These are phyloP conservation scores for Fusarium globosum DNA, from an alignment of 2,329 filamentous ascomycete genomes.

Conservation along the genomic window DNA sequence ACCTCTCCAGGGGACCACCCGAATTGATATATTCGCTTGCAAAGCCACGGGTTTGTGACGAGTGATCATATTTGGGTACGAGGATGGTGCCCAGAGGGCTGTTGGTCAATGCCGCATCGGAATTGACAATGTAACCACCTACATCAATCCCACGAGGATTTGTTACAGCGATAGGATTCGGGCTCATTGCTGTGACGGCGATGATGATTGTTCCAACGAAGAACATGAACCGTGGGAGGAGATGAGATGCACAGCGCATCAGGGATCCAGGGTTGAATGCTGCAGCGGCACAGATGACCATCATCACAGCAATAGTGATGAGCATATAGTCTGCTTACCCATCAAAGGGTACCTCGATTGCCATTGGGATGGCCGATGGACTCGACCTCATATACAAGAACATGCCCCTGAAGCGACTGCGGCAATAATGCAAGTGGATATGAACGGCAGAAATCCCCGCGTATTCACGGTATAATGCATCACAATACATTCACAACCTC, in stretches of 20 bases:
- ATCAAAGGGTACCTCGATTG: neutral
- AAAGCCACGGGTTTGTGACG: neutral
- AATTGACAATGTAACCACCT: neutral
- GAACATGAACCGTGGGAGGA: neutral
- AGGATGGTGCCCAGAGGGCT: neutral
- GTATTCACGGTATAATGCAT: neutral
- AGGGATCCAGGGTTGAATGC: neutral
- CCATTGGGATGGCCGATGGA: neutral
- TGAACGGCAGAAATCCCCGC: neutral
- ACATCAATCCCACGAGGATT: neutral
- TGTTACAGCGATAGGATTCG: neutral
- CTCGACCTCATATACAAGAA: neutral
- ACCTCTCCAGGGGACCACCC: neutral
- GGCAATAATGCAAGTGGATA: neutral
- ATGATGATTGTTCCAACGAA: neutral
- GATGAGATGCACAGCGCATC: neutral
- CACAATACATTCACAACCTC: neutral
- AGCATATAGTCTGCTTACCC: neutral
- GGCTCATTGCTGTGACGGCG: neutral
- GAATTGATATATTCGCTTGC: neutral
- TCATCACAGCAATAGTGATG: neutral
- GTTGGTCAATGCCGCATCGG: neutral
- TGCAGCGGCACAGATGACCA: neutral
- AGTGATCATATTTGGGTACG: neutral
- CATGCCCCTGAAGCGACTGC: neutral